Evolutionary conservation across 148 eudicot genomes (phyloP).

Genomic region (Silene conica): DNA sequence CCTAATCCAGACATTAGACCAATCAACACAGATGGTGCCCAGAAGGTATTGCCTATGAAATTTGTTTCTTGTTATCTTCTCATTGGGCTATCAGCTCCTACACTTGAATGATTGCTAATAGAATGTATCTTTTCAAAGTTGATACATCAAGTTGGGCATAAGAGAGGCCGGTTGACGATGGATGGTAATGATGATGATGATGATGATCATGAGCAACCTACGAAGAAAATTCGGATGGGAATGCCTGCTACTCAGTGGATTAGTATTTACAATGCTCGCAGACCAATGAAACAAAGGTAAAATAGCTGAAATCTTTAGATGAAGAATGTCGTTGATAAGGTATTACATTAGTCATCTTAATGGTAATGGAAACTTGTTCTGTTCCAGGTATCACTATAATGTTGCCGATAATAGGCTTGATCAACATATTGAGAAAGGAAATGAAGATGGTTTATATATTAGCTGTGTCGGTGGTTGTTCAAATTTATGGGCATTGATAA

Average conservation of each 20-base stretch:
- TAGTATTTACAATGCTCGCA: conserved; percentile 79
- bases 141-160: conserved; percentile 81
- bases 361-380: conserved; percentile 10
- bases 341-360: not conserved
- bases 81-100: not conserved
- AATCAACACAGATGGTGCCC: conserved; percentile 95
- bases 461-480: conserved; percentile 78
- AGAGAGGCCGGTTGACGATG: conserved; percentile 69
- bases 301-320: not conserved
- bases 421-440: conserved; percentile 84
- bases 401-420: conserved; percentile 76
- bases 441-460: conserved; percentile 75
- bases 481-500: conserved; percentile 85
- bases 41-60: conserved; percentile 48
- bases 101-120: not conserved
- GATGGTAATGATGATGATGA: conserved; percentile 30
- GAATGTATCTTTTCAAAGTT: conserved; percentile 38
- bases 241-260: conserved; percentile 98
- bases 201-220: conserved; percentile 81
- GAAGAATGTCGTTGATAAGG: not conserved
- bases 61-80: conserved; percentile 10
- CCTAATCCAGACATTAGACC: conserved; percentile 91
- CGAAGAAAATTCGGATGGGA: conserved; percentile 83
- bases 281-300: conserved; percentile 94
- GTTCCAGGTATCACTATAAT: conserved; percentile 81